Percentiles rank a stretch among this genome's conserved stretches.
Evolutionary conservation across 768 basidiomycete species (phyloP).

Genomic region (Hypholoma fasciculare): DNA sequence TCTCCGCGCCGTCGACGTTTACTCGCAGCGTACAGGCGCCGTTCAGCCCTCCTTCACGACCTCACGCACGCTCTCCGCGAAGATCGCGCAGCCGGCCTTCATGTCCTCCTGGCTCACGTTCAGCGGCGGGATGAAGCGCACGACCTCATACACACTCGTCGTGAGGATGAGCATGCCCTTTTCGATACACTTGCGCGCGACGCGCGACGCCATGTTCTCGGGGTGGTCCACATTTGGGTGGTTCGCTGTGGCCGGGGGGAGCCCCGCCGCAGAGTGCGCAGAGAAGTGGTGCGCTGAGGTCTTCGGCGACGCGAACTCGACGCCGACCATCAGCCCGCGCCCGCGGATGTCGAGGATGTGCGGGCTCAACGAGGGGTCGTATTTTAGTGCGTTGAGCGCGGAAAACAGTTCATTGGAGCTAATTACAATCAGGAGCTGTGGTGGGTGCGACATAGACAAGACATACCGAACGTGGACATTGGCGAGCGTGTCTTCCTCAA

Average conservation of each 20-base stretch:
- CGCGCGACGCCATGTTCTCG: constrained; percentile 59
- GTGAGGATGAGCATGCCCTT: constrained; percentile 87
- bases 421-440: neutral
- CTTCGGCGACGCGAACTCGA: constrained; percentile 73
- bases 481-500: constrained; percentile 76
- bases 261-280: constrained; percentile 6
- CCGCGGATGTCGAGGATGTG: constrained; percentile 88
- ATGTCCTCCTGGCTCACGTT: constrained; percentile 79
- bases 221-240: constrained; percentile 22
- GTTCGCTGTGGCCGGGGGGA: neutral
- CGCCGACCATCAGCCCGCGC: constrained; percentile 83
- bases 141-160: constrained; percentile 84
- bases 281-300: constrained; percentile 40
- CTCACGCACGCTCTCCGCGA: constrained; percentile 69
- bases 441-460: neutral
- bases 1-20: no score
- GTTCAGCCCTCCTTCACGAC: constrained; percentile 50
- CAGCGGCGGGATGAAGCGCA: constrained; percentile 92
- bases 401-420: constrained; percentile 76
- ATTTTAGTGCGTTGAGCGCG: constrained; percentile 55
- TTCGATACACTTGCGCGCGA: constrained; percentile 81
- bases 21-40: no score
- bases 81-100: constrained; percentile 63
- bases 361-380: constrained; percentile 49
- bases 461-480: constrained; percentile 75